Base-by-base conservation (phyloP, 78 protist genomes). In the Dictyostelium brefeldianum region DNA sequence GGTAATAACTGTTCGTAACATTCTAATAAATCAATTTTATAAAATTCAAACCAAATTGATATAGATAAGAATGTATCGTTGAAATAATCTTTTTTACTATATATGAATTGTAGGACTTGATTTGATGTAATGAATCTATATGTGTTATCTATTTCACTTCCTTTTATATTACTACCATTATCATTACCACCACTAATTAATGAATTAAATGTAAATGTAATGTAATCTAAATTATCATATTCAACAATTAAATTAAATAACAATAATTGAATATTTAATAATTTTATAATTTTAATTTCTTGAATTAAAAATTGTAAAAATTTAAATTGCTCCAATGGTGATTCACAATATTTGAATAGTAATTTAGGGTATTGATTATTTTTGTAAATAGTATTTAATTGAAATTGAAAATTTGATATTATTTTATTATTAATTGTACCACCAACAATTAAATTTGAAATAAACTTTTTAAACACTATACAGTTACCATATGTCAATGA, bases 71-170 rank as follows among this genome's bases (percentile, higher is more conserved):
- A 62, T 0, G 31, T 25, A 62, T 62, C 31, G 22, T 62, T 62
- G 6, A 10, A 57, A n/a, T 57, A n/a, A 57, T n/a, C n/a, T 4
- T 22, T 62, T 25, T 62, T 62, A 62, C 22, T 10, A 62, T 20
- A 62, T 22, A 62, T 62, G 12, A 22, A 62, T 62, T n/a, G 4
- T 11, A 62, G 22, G 1, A 62, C 36, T 62, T 62, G 12, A 11
- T n/a, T 62, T 62, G 70, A 62, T 62, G n/a, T n/a, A 11, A 62
- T 25, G 27, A 62, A 62, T 62, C 70, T 62, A 25, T 25, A 62
- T 4, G 27, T 62, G 22, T 62, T 62, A 25, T 25, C 22, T 4
- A 62, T 62, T 62, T 62, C 43, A 36, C 1, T 36, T 36, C 5
- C 1, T 36, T 36, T 36, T 36, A 36, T 36, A 36, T 36, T 36